These are phyloP conservation scores for Pichia pseudocactophila DNA, from an alignment of 805 yeast species.

Conservation along the genomic window DNA sequence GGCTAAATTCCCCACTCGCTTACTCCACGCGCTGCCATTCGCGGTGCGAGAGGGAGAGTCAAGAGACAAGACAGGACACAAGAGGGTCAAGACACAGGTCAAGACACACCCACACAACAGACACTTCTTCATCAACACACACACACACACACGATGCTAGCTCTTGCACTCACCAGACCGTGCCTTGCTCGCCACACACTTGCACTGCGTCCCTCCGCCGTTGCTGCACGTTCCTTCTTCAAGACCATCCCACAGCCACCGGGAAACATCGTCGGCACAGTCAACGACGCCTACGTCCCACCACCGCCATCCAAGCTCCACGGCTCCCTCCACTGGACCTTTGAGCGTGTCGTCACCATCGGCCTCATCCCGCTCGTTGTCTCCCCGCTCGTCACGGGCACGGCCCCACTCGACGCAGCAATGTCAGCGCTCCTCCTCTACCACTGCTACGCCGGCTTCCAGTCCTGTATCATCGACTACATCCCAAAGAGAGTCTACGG, in stretches of 20 bases:
- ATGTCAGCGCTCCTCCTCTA: slow-evolving; percentile 46
- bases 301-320: slow-evolving; percentile 48
- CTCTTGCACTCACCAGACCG: slow-evolving; percentile 13
- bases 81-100: too few species aligned
- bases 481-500: slow-evolving; percentile 72
- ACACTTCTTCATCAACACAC: background rate
- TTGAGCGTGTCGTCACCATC: slow-evolving; percentile 52
- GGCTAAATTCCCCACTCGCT: too few species aligned
- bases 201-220: slow-evolving; percentile 5
- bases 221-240: slow-evolving; percentile 16
- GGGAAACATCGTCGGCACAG: slow-evolving; percentile 62
- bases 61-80: too few species aligned
- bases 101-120: background rate
- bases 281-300: slow-evolving; percentile 60
- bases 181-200: slow-evolving; percentile 19
- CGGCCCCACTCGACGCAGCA: slow-evolving; percentile 47
- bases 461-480: slow-evolving; percentile 70
- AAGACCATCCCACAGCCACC: slow-evolving; percentile 50
- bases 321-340: slow-evolving; percentile 70
- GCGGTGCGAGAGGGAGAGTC: too few species aligned
- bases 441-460: slow-evolving; percentile 66
- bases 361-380: slow-evolving; percentile 56
- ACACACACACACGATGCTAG: slow-evolving; percentile 9
- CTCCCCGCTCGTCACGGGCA: slow-evolving; percentile 51
- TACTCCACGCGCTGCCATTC: too few species aligned